These are phyloP conservation scores for Scenedesmus sp. DNA, from an alignment of 163 green algal genomes.

Conservation along the genomic window DNA sequence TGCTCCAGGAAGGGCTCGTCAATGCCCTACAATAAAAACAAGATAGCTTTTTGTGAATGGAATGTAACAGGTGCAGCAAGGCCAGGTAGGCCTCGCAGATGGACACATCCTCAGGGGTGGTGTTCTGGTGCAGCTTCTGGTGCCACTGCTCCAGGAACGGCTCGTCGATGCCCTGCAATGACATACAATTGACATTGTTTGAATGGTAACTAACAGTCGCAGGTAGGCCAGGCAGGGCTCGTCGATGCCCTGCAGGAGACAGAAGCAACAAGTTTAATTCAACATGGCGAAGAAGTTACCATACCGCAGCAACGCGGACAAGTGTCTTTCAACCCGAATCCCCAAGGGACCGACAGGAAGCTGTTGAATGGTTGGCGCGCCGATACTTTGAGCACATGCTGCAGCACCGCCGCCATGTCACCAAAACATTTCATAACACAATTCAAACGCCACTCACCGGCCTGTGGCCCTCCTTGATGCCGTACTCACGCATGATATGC, in stretches of 20 bases:
- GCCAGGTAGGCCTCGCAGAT: slow-evolving; percentile 69
- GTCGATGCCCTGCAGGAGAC: slow-evolving; percentile 68
- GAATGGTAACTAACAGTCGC: no score
- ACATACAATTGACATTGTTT: no score
- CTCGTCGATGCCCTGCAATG: slow-evolving; percentile 65
- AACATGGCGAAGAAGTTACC: no score
- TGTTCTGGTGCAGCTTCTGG: slow-evolving; percentile 95
- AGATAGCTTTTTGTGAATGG: no score
- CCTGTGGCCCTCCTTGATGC: slow-evolving; percentile 89
- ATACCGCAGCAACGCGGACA: no score
- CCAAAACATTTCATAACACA: no score
- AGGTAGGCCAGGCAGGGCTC: no score
- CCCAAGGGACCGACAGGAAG: no score
- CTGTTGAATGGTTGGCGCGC: no score
- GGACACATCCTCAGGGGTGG: slow-evolving; percentile 91
- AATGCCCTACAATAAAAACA: slow-evolving; percentile 41
- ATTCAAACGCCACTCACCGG: slow-evolving; percentile 56
- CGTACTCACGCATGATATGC: slow-evolving; percentile 87
- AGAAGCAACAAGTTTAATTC: neutral
- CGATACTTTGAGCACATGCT: neutral
- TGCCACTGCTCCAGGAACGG: slow-evolving; percentile 86
- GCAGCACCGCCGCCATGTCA: neutral
- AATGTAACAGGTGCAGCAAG: slow-evolving; percentile 8
- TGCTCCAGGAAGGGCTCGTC: slow-evolving; percentile 86
- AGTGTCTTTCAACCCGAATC: no score